A percentile compares a stretch with the other conserved stretches of the same genome.
phyloP scores from a whole-genome alignment of 108 stramenopile genomes.

The Cyclotella baltica region DNA sequence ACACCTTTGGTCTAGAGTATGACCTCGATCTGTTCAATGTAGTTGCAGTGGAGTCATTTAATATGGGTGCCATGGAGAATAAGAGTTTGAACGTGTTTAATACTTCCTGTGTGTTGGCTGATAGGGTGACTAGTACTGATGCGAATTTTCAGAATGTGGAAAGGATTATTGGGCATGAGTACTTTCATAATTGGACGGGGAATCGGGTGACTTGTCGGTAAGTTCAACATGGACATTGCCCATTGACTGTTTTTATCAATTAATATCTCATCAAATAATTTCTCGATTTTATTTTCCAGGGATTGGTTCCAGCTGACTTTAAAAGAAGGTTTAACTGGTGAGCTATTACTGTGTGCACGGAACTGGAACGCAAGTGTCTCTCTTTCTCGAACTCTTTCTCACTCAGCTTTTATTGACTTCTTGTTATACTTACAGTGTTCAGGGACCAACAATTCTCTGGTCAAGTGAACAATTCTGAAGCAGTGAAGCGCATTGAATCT shows the following conservation, averaged over 20 bases:
- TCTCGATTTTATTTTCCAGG: too few relatives aligned
- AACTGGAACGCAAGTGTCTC: too few relatives aligned
- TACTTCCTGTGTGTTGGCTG: slow-evolving; percentile 95
- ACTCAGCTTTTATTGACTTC: too few relatives aligned
- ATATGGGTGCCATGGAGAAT: slow-evolving; percentile 92
- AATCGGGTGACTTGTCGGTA: slow-evolving; percentile 97
- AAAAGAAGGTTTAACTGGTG: too few relatives aligned
- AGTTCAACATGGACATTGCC: too few relatives aligned
- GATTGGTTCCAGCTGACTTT: slow-evolving; percentile 94
- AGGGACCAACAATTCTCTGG: slow-evolving; percentile 93
- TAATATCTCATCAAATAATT: too few relatives aligned
- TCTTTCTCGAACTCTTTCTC: too few relatives aligned
- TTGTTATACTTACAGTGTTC: slow-evolving; percentile 89
- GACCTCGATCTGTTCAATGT: slow-evolving; percentile 95
- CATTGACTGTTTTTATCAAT: too few relatives aligned
- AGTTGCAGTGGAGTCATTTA: slow-evolving; percentile 76
- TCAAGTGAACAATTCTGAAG: slow-evolving; percentile 89
- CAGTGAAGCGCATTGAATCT: slow-evolving; percentile 95
- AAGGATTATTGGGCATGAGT: slow-evolving; percentile 93
- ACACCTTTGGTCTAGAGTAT: slow-evolving; percentile 93
- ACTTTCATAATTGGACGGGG: slow-evolving; percentile 98
- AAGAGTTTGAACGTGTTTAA: slow-evolving; percentile 89
- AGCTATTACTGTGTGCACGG: slow-evolving; percentile 54
- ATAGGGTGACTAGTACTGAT: slow-evolving; percentile 91
- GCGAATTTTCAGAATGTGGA: slow-evolving; percentile 87